Evolutionary conservation across 139 green algal genomes (phyloP).

Genomic region (Chlamydomonas incerta): DNA sequence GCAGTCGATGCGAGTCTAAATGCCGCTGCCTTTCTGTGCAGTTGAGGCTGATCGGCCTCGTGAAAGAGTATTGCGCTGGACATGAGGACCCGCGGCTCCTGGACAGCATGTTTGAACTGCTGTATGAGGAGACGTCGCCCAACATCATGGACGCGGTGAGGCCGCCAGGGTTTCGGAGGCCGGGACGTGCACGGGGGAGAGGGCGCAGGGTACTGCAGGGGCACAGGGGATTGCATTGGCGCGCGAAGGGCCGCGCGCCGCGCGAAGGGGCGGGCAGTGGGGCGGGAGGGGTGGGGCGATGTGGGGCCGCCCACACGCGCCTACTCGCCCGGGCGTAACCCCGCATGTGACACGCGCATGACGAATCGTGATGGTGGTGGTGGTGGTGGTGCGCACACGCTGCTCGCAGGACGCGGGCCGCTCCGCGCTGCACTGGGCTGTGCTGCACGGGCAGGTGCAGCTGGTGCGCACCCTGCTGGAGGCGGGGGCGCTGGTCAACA

Average conservation of each 20-base stretch:
- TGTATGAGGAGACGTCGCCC: constrained; percentile 36
- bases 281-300: too few relatives aligned
- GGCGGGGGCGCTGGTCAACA: constrained; percentile 35
- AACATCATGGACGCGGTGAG: constrained; percentile 36
- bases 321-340: too few relatives aligned
- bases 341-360: too few relatives aligned
- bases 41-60: constrained; percentile 4
- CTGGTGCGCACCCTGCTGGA: constrained; percentile 33
- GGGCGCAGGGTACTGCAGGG: too few relatives aligned
- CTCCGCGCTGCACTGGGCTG: constrained; percentile 32
- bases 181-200: too few relatives aligned
- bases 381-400: too few relatives aligned
- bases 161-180: too few relatives aligned
- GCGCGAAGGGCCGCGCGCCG: too few relatives aligned
- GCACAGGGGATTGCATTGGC: too few relatives aligned
- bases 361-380: too few relatives aligned
- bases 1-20: background rate
- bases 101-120: constrained; percentile 31
- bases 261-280: too few relatives aligned
- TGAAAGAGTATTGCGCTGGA: background rate
- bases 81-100: constrained; percentile 27
- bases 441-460: constrained; percentile 33
- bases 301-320: too few relatives aligned
- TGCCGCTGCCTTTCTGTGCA: background rate
- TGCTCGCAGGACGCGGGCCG: constrained; percentile 22